These are phyloP conservation scores for Astragalus membranaceus DNA, from an alignment of 306 rosid genomes.

Conservation along the genomic window DNA sequence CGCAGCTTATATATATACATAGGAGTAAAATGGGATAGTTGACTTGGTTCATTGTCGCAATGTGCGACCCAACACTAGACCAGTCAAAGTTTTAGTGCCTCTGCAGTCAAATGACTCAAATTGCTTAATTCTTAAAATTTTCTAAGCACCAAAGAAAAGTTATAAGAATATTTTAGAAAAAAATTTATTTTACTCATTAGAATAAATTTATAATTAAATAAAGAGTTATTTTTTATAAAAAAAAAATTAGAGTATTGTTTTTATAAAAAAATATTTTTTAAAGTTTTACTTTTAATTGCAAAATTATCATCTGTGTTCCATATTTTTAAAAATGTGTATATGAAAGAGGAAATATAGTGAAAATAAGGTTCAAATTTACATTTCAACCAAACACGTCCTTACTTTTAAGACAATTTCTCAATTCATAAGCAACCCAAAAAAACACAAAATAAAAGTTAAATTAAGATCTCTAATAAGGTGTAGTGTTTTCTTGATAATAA, in stretches of 20 bases:
- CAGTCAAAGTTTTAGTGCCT: neutral
- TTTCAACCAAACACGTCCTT: neutral
- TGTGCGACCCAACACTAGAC: neutral
- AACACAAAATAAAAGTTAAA: neutral
- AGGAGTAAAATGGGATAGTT: neutral
- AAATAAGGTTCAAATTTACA: no score
- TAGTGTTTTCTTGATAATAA: neutral
- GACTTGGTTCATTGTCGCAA: neutral
- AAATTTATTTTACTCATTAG: neutral
- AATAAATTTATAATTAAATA: neutral
- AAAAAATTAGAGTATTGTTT: no score
- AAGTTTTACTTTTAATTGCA: no score
- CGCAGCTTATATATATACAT: neutral
- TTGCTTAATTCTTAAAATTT: neutral
- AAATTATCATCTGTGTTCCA: no score
- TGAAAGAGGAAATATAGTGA: no score
- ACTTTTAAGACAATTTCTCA: neutral
- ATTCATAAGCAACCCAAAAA: neutral
- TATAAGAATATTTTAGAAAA: neutral
- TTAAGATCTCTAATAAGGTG: neutral
- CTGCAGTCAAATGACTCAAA: neutral
- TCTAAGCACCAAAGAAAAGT: neutral
- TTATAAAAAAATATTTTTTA: no score
- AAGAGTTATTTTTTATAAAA: neutral
- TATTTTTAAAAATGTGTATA: no score